A percentile compares a stretch with the other conserved stretches of the same genome.
Conservation (phyloP, 139 green algal species). For the Chlamydomonas sphaeroides region DNA sequence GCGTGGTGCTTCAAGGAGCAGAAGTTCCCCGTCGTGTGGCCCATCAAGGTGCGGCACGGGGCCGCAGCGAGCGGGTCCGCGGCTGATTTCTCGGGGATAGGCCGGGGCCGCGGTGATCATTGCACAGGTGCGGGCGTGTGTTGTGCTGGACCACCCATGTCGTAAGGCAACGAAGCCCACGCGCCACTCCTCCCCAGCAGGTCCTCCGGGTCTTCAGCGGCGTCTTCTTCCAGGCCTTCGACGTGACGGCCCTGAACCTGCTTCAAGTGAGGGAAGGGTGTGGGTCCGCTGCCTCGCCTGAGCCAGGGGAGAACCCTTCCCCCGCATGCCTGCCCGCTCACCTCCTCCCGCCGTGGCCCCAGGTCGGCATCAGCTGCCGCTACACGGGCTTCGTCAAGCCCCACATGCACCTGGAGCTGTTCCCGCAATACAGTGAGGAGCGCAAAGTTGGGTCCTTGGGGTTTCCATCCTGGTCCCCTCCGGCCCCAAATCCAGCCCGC, state of each 20-base stretch:
- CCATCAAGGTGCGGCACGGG: slow-evolving; percentile 17
- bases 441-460: background rate
- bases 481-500: background rate
- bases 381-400: slow-evolving; percentile 1
- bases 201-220: background rate
- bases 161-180: too few relatives aligned
- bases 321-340: too few relatives aligned
- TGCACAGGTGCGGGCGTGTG: too few relatives aligned
- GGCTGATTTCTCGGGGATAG: background rate
- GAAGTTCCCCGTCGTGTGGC: slow-evolving; percentile 19
- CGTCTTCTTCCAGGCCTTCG: slow-evolving; percentile 16
- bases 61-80: too few relatives aligned
- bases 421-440: slow-evolving; percentile 16
- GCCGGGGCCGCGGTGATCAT: too few relatives aligned
- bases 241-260: slow-evolving; percentile 7
- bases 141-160: too few relatives aligned
- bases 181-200: too few relatives aligned
- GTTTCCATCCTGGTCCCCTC: background rate
- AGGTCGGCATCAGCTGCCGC: background rate
- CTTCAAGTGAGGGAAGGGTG: background rate
- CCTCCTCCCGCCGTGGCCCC: too few relatives aligned
- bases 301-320: too few relatives aligned
- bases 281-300: too few relatives aligned
- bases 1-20: slow-evolving; percentile 10
- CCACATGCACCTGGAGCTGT: background rate